These are phyloP conservation scores for Aureobasidium pullulans DNA, from an alignment of 2,329 filamentous ascomycete genomes.

Conservation along the genomic window DNA sequence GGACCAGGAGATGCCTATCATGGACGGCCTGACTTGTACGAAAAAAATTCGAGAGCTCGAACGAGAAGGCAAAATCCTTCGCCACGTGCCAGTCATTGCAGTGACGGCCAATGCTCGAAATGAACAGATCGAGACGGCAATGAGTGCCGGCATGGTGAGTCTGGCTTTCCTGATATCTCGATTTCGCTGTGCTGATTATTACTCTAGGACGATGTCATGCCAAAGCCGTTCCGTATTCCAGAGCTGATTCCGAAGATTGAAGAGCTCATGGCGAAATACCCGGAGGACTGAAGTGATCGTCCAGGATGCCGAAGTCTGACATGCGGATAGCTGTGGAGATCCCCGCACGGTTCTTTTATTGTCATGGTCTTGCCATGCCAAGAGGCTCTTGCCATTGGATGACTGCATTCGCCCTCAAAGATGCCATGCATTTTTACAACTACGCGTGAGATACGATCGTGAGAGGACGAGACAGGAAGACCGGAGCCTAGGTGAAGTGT, in stretches of 20 bases:
- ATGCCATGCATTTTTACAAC: neutral
- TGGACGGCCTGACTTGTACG: slow-evolving; percentile 72
- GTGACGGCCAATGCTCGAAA: slow-evolving; percentile 73
- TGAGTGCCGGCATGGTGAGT: slow-evolving; percentile 58
- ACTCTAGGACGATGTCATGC: slow-evolving; percentile 42
- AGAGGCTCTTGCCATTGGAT: too few species aligned
- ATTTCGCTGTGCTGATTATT: slow-evolving; percentile 15
- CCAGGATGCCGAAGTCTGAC: too few species aligned
- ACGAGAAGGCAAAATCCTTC: slow-evolving; percentile 50
- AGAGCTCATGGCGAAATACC: slow-evolving; percentile 33
- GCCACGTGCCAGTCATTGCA: slow-evolving; percentile 71
- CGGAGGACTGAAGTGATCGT: slow-evolving; percentile 12
- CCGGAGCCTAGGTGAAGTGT: neutral
- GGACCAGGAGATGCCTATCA: slow-evolving; percentile 75
- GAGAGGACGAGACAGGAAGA: neutral
- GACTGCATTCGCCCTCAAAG: too few species aligned
- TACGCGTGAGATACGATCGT: neutral
- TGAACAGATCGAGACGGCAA: slow-evolving; percentile 65
- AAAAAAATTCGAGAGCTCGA: slow-evolving; percentile 63
- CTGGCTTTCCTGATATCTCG: neutral
- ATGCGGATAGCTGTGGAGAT: too few species aligned
- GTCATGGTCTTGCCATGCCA: too few species aligned
- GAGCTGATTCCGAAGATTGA: slow-evolving; percentile 46
- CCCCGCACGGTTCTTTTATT: too few species aligned
- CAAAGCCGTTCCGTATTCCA: slow-evolving; percentile 44